Percentiles rank a stretch among this genome's conserved stretches.
Evolutionary conservation across 148 eudicot genomes (phyloP).

Genomic region (Chenopodium suecicum): DNA sequence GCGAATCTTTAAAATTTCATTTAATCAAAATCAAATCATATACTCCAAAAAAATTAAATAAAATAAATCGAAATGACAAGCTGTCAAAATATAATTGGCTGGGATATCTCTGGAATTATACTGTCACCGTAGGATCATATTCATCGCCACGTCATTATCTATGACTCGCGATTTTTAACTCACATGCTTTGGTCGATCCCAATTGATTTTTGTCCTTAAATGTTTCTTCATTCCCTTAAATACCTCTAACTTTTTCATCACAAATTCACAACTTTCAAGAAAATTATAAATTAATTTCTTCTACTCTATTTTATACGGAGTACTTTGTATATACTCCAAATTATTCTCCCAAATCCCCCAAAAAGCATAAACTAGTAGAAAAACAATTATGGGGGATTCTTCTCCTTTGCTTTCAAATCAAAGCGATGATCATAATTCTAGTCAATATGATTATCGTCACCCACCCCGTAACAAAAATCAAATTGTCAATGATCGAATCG

Average conservation of each 20-base stretch:
- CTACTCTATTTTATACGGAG: no score
- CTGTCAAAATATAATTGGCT: neutral
- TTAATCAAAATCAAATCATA: neutral
- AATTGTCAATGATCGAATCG: conserved; percentile 42
- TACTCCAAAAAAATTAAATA: neutral
- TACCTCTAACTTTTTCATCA: neutral
- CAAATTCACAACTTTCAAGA: neutral
- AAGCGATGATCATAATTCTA: conserved; percentile 10
- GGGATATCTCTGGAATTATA: neutral
- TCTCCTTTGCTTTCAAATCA: conserved; percentile 10
- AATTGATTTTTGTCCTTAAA: conserved; percentile 5
- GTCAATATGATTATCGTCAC: neutral
- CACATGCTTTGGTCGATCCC: conserved; percentile 10
- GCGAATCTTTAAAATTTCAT: neutral
- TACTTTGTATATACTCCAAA: neutral
- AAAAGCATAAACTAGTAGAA: neutral
- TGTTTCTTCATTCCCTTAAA: neutral
- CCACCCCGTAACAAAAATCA: neutral
- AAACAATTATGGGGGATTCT: conserved; percentile 3
- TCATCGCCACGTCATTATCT: conserved; percentile 17
- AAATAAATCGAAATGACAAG: neutral
- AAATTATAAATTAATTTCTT: neutral
- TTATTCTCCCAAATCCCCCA: neutral
- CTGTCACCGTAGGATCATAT: conserved; percentile 1
- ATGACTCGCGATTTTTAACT: conserved; percentile 4